Conservation (phyloP, 495 filamentous ascomycete genomes). For the Niebla homalea region DNA sequence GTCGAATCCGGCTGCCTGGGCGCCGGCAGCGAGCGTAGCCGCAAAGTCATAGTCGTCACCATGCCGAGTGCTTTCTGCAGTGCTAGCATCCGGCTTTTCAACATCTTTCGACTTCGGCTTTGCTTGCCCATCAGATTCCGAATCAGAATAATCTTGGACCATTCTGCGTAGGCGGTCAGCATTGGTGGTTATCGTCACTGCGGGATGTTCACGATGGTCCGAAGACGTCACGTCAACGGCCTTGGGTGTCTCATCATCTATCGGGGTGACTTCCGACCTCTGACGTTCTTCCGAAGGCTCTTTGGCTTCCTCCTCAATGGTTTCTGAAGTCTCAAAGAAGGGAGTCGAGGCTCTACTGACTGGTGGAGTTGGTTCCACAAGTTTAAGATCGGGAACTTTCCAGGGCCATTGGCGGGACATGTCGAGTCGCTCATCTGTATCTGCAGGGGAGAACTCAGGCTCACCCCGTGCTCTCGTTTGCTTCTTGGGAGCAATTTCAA, state of each 20-base stretch:
- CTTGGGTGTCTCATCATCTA: slow-evolving; percentile 46
- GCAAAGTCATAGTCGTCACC: slow-evolving; percentile 54
- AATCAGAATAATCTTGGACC: neutral
- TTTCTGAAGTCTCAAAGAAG: slow-evolving; percentile 13
- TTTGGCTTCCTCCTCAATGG: slow-evolving; percentile 14
- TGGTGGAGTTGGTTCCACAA: slow-evolving; percentile 40
- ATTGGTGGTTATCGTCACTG: neutral
- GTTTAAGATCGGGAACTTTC: slow-evolving; percentile 33
- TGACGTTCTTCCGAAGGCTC: slow-evolving; percentile 15
- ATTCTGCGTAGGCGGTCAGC: no score
- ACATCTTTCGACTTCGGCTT: neutral
- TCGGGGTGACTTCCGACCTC: slow-evolving; percentile 46
- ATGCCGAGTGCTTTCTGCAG: slow-evolving; percentile 22
- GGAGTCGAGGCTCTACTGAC: slow-evolving; percentile 34
- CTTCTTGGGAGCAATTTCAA: slow-evolving; percentile 16
- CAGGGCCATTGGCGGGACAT: slow-evolving; percentile 30
- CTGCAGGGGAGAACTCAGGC: slow-evolving; percentile 14
- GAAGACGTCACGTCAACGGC: slow-evolving; percentile 28
- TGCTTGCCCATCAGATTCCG: neutral
- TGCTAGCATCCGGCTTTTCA: neutral
- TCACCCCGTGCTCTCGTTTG: slow-evolving; percentile 2
- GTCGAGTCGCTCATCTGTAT: slow-evolving; percentile 12
- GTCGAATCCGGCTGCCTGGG: slow-evolving; percentile 55
- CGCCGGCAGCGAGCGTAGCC: slow-evolving; percentile 55
- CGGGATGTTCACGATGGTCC: neutral